Evolutionary conservation across 2,329 filamentous ascomycete genomes (phyloP).

Genomic region (Cercospora sojina): DNA sequence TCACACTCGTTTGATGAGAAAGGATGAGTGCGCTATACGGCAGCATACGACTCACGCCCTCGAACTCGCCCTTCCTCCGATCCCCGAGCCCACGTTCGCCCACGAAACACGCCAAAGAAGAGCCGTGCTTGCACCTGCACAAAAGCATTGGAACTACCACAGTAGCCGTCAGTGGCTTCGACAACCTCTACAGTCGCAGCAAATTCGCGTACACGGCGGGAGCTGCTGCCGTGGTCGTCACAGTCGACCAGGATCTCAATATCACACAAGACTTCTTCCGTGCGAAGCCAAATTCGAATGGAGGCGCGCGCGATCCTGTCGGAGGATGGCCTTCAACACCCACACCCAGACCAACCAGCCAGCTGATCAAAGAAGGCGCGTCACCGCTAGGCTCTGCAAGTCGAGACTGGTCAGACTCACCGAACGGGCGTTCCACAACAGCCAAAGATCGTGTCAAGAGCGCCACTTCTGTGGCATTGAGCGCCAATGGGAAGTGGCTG

Average conservation of each 20-base stretch:
- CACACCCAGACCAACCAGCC: constrained; percentile 28
- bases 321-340: constrained; percentile 28
- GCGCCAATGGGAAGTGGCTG: constrained; percentile 79
- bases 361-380: constrained; percentile 43
- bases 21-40: constrained; percentile 26
- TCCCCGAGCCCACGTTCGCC: constrained; percentile 65
- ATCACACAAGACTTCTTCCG: constrained; percentile 84
- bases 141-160: constrained; percentile 91
- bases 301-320: constrained; percentile 25
- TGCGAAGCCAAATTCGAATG: constrained; percentile 49
- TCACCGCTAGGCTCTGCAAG: constrained; percentile 43
- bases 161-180: constrained; percentile 79
- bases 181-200: constrained; percentile 67
- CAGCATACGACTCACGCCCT: constrained; percentile 59
- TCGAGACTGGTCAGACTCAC: constrained; percentile 58
- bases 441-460: constrained; percentile 92
- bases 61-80: constrained; percentile 66
- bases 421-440: constrained; percentile 71
- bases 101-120: constrained; percentile 48
- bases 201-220: constrained; percentile 89
- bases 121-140: constrained; percentile 64
- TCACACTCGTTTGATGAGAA: constrained; percentile 22
- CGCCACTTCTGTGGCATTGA: constrained; percentile 85
- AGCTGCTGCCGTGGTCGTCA: constrained; percentile 86
- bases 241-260: constrained; percentile 64